Percentiles rank a stretch among this genome's conserved stretches.
Evolutionary conservation across 768 basidiomycete species (phyloP).

Genomic region (Rickenella mellea): DNA sequence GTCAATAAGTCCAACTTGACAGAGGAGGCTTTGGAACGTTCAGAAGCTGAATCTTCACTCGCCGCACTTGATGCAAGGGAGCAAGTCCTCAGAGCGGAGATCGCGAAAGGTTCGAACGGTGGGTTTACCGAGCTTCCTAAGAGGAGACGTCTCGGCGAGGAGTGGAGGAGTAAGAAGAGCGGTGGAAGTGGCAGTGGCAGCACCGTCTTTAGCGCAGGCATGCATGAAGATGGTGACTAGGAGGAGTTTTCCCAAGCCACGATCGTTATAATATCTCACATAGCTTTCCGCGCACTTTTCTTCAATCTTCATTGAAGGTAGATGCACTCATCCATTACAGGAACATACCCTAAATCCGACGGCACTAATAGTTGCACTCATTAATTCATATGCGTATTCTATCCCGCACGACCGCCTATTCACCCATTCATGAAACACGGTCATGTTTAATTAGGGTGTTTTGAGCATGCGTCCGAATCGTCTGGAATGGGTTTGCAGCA

Average conservation of each 20-base stretch:
- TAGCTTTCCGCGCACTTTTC: neutral
- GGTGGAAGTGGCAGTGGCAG: constrained; percentile 65
- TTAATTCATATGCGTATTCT: neutral
- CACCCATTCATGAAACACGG: neutral
- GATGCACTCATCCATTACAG: neutral
- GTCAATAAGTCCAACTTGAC: constrained; percentile 40
- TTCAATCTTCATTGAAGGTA: too few relatives aligned
- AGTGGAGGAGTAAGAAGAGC: constrained; percentile 52
- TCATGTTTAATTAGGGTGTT: constrained; percentile 62
- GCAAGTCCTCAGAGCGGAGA: constrained; percentile 57
- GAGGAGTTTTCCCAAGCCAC: constrained; percentile 21
- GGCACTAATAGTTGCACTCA: too few relatives aligned
- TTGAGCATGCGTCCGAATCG: constrained; percentile 70
- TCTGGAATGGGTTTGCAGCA: constrained; percentile 61
- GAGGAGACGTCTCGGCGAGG: constrained; percentile 31
- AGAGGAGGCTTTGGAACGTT: constrained; percentile 68
- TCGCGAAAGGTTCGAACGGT: constrained; percentile 61
- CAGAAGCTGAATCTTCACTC: constrained; percentile 66
- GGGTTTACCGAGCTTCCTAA: constrained; percentile 74
- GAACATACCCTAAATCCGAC: too few relatives aligned
- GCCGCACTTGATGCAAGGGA: constrained; percentile 78
- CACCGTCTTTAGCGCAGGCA: constrained; percentile 83
- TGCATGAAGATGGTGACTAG: constrained; percentile 36
- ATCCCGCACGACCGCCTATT: neutral
- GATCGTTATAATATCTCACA: neutral